Percentiles rank a stretch among this genome's conserved stretches.
Evolutionary conservation across 352 stramenopile genomes (phyloP).

Genomic region (Globisporangium spinosum): DNA sequence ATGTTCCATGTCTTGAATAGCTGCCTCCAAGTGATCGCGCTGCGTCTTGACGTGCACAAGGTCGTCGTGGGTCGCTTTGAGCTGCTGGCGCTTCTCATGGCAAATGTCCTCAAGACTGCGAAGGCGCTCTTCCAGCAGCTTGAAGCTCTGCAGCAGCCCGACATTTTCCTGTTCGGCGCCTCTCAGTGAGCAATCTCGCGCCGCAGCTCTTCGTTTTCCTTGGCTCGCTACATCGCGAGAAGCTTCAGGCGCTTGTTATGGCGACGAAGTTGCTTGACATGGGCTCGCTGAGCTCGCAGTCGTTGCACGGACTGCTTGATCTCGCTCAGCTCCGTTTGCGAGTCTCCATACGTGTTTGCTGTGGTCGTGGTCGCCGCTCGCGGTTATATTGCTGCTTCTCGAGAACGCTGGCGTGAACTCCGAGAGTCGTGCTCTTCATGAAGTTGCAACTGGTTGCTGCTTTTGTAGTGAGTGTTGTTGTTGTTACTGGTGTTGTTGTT

Average conservation of each 20-base stretch:
- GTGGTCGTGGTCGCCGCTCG: neutral
- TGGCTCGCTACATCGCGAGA: slow-evolving; percentile 27
- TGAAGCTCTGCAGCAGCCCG: slow-evolving; percentile 46
- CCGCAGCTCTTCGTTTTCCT: slow-evolving; percentile 44
- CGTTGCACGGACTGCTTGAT: slow-evolving; percentile 57
- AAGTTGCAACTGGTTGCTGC: neutral
- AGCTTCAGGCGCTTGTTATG: slow-evolving; percentile 39
- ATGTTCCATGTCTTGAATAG: slow-evolving; percentile 27
- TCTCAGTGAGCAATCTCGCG: slow-evolving; percentile 33
- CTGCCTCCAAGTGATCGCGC: slow-evolving; percentile 31
- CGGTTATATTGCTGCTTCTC: neutral
- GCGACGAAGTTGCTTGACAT: slow-evolving; percentile 47
- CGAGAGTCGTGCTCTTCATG: slow-evolving; percentile 2
- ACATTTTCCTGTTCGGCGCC: slow-evolving; percentile 55
- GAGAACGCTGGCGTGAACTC: neutral
- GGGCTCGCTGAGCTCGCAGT: slow-evolving; percentile 43
- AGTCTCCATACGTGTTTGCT: slow-evolving; percentile 3
- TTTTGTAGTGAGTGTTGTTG: slow-evolving; percentile 4
- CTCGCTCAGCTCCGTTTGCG: slow-evolving; percentile 27
- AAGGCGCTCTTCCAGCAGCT: slow-evolving; percentile 48
- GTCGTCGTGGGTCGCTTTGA: slow-evolving; percentile 22
- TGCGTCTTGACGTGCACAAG: slow-evolving; percentile 27
- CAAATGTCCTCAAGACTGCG: slow-evolving; percentile 37
- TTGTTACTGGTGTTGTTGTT: no score
- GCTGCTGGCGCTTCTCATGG: slow-evolving; percentile 26